Conservation (phyloP, 768 basidiomycete genomes). For the Trametes gibbosa region DNA sequence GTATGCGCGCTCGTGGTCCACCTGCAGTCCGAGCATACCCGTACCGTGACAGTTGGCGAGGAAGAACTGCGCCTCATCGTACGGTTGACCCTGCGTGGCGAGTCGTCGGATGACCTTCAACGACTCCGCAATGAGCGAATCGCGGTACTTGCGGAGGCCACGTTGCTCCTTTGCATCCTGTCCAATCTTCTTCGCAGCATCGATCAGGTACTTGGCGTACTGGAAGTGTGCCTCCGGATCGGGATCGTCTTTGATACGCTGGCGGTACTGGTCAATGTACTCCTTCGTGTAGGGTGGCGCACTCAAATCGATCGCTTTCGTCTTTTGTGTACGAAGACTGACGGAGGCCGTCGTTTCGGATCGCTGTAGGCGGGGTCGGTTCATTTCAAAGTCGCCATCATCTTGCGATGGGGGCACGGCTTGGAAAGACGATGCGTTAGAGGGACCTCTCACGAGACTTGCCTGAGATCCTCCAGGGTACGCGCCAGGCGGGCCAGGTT, state of each 20-base stretch:
- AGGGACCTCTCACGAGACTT: slow-evolving; percentile 10
- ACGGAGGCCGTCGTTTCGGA: slow-evolving; percentile 58
- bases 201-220: slow-evolving; percentile 98
- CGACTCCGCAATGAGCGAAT: slow-evolving; percentile 81
- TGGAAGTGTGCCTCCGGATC: slow-evolving; percentile 97
- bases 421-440: slow-evolving; percentile 18
- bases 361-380: slow-evolving; percentile 55
- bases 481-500: slow-evolving; percentile 17
- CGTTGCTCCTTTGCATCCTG: slow-evolving; percentile 72
- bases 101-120: slow-evolving; percentile 90
- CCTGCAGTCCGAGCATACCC: slow-evolving; percentile 90
- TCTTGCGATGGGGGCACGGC: slow-evolving; percentile 17
- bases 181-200: slow-evolving; percentile 92
- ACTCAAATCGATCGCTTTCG: slow-evolving; percentile 78
- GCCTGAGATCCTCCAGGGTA: slow-evolving; percentile 22
- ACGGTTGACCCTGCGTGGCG: slow-evolving; percentile 88
- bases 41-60: slow-evolving; percentile 96
- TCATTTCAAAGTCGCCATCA: slow-evolving; percentile 50
- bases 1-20: slow-evolving; percentile 97
- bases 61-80: slow-evolving; percentile 98
- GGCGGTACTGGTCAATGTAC: slow-evolving; percentile 96
- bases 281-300: slow-evolving; percentile 91
- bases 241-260: slow-evolving; percentile 94
- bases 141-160: slow-evolving; percentile 86
- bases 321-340: slow-evolving; percentile 57